phyloP scores from a whole-genome alignment of 352 stramenopile genomes.

The Phytophthora lateralis region DNA sequence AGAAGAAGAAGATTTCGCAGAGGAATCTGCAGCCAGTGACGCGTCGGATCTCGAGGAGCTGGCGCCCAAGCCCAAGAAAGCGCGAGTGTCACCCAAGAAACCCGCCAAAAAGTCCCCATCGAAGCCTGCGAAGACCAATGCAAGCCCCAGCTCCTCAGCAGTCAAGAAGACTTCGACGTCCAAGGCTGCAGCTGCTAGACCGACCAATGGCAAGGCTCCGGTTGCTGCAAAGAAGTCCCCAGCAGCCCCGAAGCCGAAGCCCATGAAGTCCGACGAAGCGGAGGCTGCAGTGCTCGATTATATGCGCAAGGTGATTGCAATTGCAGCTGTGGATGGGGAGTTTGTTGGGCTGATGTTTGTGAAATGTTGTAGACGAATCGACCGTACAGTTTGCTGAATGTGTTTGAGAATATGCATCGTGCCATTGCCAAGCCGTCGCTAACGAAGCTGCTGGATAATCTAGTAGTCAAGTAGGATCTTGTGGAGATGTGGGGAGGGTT shows the following conservation, averaged over 20 bases:
- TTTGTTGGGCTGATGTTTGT: slow-evolving; percentile 10
- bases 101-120: slow-evolving; percentile 15
- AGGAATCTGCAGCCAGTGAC: slow-evolving; percentile 30
- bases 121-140: background rate
- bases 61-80: slow-evolving; percentile 29
- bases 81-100: slow-evolving; percentile 26
- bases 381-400: slow-evolving; percentile 84
- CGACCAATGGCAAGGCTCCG: slow-evolving; percentile 8
- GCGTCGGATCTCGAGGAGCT: slow-evolving; percentile 55
- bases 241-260: slow-evolving; percentile 29
- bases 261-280: slow-evolving; percentile 49
- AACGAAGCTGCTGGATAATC: slow-evolving; percentile 77
- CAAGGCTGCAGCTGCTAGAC: slow-evolving; percentile 16
- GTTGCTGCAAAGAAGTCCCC: slow-evolving; percentile 17
- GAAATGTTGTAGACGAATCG: slow-evolving; percentile 62
- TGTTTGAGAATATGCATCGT: slow-evolving; percentile 86
- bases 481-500: background rate
- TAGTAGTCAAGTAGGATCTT: slow-evolving; percentile 57
- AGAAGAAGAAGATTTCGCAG: slow-evolving; percentile 38
- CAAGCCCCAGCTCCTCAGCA: slow-evolving; percentile 1
- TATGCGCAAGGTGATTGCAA: slow-evolving; percentile 62
- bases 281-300: slow-evolving; percentile 68
- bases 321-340: background rate
- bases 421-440: slow-evolving; percentile 73
- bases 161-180: slow-evolving; percentile 12